Percentiles rank a stretch among this genome's conserved stretches.
Conservation (phyloP, 1,284 basidiomycete species). For the Malassezia vespertilionis region DNA sequence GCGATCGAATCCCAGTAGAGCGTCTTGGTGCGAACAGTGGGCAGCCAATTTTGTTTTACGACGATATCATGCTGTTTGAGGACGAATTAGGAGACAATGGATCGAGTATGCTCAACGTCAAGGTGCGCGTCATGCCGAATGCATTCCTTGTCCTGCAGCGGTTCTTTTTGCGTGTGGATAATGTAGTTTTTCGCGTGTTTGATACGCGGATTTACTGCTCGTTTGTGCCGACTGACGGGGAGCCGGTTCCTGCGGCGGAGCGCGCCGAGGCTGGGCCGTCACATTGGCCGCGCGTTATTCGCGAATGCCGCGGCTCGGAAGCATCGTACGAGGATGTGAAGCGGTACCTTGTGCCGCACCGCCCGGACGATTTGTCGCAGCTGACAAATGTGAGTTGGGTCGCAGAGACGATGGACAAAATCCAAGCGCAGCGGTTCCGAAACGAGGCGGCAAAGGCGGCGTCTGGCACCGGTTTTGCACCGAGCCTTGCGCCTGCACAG, state of each 20-base stretch:
- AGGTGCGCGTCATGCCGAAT: slow-evolving; percentile 81
- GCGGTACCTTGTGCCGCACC: slow-evolving; percentile 59
- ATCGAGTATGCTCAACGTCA: slow-evolving; percentile 38
- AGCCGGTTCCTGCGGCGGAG: neutral
- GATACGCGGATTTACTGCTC: slow-evolving; percentile 86
- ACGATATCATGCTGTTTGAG: slow-evolving; percentile 44
- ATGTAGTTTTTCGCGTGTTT: slow-evolving; percentile 79
- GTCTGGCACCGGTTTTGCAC: neutral
- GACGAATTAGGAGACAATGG: slow-evolving; percentile 47
- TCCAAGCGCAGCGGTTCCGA: neutral
- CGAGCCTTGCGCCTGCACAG: neutral
- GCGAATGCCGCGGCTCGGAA: slow-evolving; percentile 79
- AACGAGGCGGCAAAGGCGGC: neutral
- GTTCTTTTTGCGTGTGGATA: slow-evolving; percentile 88
- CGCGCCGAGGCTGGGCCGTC: neutral
- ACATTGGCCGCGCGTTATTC: slow-evolving; percentile 53
- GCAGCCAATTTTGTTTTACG: slow-evolving; percentile 46
- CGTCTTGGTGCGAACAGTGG: slow-evolving; percentile 31
- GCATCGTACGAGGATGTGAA: slow-evolving; percentile 72
- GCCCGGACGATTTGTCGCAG: slow-evolving; percentile 71
- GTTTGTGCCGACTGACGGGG: slow-evolving; percentile 51
- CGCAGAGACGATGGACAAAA: slow-evolving; percentile 57
- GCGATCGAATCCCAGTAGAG: slow-evolving; percentile 42
- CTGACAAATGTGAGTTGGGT: slow-evolving; percentile 82
- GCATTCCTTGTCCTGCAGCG: slow-evolving; percentile 81